Conservation (phyloP, 2,329 filamentous ascomycete genomes). For the Botrytis aclada region DNA sequence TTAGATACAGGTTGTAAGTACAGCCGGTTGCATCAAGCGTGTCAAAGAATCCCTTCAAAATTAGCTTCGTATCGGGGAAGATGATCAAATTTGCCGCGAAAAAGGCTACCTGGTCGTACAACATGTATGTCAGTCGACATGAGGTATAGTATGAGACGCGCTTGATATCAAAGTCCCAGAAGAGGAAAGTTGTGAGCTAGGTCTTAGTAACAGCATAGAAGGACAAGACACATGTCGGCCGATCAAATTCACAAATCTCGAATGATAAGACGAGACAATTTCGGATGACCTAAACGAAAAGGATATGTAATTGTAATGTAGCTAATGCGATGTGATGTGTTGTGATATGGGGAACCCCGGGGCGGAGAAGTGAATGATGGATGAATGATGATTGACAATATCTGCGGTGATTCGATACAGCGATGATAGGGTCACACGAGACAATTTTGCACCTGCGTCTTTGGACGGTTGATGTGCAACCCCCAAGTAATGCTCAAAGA, state of each 20-base stretch:
- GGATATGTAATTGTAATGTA: background rate
- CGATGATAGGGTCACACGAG: background rate
- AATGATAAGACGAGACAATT: background rate
- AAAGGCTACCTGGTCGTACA: background rate
- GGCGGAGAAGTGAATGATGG: background rate
- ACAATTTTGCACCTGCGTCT: background rate
- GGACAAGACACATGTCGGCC: conserved; percentile 1
- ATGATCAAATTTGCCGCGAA: background rate
- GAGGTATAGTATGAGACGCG: background rate
- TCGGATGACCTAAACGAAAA: background rate
- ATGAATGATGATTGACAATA: background rate
- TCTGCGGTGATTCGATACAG: conserved; percentile 4
- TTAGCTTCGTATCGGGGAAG: background rate
- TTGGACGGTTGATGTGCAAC: background rate
- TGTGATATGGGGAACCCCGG: background rate
- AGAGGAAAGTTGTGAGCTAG: background rate
- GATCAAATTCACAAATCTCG: conserved; percentile 8
- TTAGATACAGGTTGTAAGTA: background rate
- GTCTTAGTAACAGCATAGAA: conserved; percentile 1
- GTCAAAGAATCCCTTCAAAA: background rate
- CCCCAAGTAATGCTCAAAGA: background rate
- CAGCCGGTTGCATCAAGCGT: conserved; percentile 8
- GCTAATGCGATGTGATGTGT: background rate
- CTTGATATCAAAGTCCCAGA: background rate
- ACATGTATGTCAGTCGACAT: background rate